A percentile compares a stretch with the other conserved stretches of the same genome.
These are phyloP conservation scores for Prunella vulgaris DNA, from an alignment of 257 asterid genomes.

Conservation along the genomic window DNA sequence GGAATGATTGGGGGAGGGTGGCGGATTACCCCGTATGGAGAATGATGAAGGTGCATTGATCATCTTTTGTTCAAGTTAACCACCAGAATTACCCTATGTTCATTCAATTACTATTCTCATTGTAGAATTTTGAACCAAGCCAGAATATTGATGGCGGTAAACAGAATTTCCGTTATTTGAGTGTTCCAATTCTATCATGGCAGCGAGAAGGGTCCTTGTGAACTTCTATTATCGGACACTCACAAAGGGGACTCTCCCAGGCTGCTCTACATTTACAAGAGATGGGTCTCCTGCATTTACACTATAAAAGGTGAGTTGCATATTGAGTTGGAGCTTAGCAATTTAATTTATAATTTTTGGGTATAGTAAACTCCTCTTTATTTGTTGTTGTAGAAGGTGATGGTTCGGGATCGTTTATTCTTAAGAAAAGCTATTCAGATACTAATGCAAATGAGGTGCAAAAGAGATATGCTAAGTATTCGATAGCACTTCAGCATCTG, in stretches of 20 bases:
- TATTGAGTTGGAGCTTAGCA: neutral
- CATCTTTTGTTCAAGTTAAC: too few relatives aligned
- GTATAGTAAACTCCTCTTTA: neutral
- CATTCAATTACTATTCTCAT: too few relatives aligned
- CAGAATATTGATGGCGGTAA: neutral
- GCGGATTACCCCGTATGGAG: too few relatives aligned
- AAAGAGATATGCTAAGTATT: slow-evolving; percentile 56
- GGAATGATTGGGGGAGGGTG: too few relatives aligned
- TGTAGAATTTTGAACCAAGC: too few relatives aligned
- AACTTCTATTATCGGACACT: slow-evolving; percentile 68
- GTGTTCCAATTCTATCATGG: neutral
- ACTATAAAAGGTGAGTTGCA: slow-evolving; percentile 46
- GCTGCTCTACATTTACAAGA: slow-evolving; percentile 74
- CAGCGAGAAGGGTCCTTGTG: slow-evolving; percentile 53
- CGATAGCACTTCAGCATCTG: slow-evolving; percentile 78
- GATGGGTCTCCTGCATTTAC: slow-evolving; percentile 85
- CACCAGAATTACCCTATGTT: too few relatives aligned
- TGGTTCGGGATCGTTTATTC: slow-evolving; percentile 56
- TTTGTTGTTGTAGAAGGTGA: slow-evolving; percentile 34
- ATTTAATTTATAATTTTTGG: neutral
- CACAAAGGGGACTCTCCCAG: slow-evolving; percentile 76
- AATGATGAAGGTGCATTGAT: too few relatives aligned
- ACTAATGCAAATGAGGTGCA: slow-evolving; percentile 12
- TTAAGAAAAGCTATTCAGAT: slow-evolving; percentile 39
- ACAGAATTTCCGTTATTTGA: neutral